Evolutionary conservation across 257 asterid species (phyloP).

Genomic region (Henckelia pumila): DNA sequence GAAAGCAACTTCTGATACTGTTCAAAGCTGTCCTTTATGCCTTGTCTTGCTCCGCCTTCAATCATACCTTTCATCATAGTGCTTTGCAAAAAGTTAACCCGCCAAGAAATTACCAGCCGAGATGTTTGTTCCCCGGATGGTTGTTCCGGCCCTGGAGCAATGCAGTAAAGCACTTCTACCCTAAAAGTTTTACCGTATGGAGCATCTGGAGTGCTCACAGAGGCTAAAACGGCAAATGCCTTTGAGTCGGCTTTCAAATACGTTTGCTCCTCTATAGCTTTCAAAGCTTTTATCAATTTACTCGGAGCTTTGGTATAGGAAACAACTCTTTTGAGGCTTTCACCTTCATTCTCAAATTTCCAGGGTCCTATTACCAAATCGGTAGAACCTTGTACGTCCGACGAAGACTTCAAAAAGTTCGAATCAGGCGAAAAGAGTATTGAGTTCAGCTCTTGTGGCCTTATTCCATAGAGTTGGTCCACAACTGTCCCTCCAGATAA

Average conservation of each 20-base stretch:
- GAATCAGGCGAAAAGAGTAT: constrained; percentile 78
- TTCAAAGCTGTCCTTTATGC: constrained; percentile 87
- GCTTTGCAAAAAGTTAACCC: constrained; percentile 86
- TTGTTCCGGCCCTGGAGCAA: constrained; percentile 81
- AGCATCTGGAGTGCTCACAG: constrained; percentile 93
- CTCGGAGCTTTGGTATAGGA: constrained; percentile 74
- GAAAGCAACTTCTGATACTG: constrained; percentile 62
- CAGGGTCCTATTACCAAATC: constrained; percentile 76
- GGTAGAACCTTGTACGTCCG: constrained; percentile 67
- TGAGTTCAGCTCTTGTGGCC: constrained; percentile 68
- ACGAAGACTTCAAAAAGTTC: constrained; percentile 45
- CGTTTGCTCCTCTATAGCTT: constrained; percentile 82
- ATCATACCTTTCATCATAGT: constrained; percentile 92
- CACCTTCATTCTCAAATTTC: constrained; percentile 68
- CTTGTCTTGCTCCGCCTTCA: constrained; percentile 90
- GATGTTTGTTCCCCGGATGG: constrained; percentile 83
- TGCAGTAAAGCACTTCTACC: constrained; percentile 78
- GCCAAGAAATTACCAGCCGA: constrained; percentile 78
- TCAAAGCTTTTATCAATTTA: constrained; percentile 76
- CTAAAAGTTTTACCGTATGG: constrained; percentile 81
- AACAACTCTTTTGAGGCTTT: constrained; percentile 58
- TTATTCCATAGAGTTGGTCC: constrained; percentile 59
- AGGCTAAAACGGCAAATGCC: constrained; percentile 57
- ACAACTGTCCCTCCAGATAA: constrained; percentile 78
- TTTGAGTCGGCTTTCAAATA: constrained; percentile 81